phyloP scores from a whole-genome alignment of 2,329 filamentous ascomycete species.

The Celoporthe dispersa region DNA sequence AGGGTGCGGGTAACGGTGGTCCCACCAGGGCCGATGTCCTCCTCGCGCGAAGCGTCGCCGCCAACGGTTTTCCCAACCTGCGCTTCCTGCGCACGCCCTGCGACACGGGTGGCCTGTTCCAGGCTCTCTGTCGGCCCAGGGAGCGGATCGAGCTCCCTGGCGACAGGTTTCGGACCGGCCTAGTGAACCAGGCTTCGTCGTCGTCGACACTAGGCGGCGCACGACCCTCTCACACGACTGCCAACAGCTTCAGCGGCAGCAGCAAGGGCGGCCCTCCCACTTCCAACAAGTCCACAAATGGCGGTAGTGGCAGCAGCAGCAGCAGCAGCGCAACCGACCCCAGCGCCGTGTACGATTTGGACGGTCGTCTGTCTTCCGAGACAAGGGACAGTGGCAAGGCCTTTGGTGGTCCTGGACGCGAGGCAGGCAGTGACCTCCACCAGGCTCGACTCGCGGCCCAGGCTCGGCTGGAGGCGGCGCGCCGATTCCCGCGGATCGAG shows the following conservation, averaged over 20 bases:
- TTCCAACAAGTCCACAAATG: not conserved
- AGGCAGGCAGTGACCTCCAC: conserved; percentile 48
- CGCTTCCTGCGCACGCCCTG: conserved; percentile 65
- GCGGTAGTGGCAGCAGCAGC: not conserved
- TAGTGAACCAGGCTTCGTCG: conserved; percentile 21
- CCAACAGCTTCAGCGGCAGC: conserved; percentile 13
- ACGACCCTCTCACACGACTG: not conserved
- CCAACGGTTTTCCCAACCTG: conserved; percentile 66
- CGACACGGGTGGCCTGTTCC: conserved; percentile 71
- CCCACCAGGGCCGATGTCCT: conserved; percentile 61
- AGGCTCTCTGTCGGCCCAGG: conserved; percentile 68
- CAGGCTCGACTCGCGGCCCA: conserved; percentile 67
- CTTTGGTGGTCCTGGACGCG: conserved; percentile 13
- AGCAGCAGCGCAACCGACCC: not conserved
- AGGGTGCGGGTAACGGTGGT: not conserved
- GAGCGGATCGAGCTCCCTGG: conserved; percentile 56
- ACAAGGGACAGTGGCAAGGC: conserved; percentile 25
- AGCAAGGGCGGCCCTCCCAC: not conserved
- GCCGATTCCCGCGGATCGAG: conserved; percentile 56
- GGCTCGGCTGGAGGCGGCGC: conserved; percentile 63
- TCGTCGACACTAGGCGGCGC: not conserved
- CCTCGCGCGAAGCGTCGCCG: conserved; percentile 65
- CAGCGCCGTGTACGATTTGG: not conserved
- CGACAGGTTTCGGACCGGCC: conserved; percentile 49
- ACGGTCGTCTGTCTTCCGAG: conserved; percentile 16